Percentiles rank a stretch among this genome's conserved stretches.
Evolutionary conservation across 1,139 yeast species (phyloP).

Genomic region (Saccharomycopsis hybrid): DNA sequence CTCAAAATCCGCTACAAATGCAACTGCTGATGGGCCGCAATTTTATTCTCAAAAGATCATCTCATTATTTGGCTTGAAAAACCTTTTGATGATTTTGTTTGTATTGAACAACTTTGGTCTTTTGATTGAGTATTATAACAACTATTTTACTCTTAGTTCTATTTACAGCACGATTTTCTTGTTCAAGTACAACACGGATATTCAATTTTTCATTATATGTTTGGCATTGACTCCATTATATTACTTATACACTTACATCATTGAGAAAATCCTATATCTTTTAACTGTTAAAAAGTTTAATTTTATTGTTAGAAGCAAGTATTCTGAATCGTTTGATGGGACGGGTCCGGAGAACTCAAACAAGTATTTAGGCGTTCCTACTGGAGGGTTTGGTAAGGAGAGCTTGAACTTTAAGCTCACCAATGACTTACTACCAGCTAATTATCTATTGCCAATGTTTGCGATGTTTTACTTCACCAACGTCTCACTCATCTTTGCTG

Average conservation of each 20-base stretch:
- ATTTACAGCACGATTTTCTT: conserved; percentile 32
- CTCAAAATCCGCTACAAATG: background rate
- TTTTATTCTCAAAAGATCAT: background rate
- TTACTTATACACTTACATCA: conserved; percentile 31
- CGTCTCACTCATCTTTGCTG: conserved; percentile 27
- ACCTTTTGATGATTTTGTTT: conserved; percentile 34
- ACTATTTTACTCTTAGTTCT: conserved; percentile 22
- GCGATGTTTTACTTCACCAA: conserved; percentile 32
- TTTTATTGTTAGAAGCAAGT: conserved; percentile 9
- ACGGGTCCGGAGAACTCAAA: background rate
- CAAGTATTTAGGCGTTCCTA: background rate
- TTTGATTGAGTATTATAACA: conserved; percentile 31
- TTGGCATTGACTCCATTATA: conserved; percentile 31
- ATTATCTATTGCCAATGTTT: conserved; percentile 30
- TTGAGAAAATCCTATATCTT: conserved; percentile 29
- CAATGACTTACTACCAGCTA: conserved; percentile 17
- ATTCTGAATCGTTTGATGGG: conserved; percentile 2
- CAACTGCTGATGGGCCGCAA: background rate
- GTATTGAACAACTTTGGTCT: conserved; percentile 35
- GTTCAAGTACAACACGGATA: conserved; percentile 30
- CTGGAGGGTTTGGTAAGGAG: background rate
- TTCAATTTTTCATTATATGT: conserved; percentile 27
- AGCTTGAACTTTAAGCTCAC: conserved; percentile 1
- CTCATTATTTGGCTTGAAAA: conserved; percentile 33
- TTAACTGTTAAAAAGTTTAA: conserved; percentile 19